Base-by-base conservation (phyloP, 83 land plant species). In the Picea abies region DNA sequence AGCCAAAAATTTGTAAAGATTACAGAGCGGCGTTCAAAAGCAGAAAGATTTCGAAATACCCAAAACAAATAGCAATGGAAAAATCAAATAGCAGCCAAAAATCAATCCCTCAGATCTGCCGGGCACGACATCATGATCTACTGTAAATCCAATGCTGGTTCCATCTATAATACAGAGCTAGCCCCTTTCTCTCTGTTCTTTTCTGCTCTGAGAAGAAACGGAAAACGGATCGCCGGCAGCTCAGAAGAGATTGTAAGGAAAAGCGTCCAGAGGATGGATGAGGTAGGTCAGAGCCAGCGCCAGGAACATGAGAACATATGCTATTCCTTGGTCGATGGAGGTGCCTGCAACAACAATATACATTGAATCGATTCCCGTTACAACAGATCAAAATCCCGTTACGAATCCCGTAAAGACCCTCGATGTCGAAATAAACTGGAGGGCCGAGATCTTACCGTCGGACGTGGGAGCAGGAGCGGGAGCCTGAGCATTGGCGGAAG, bases 251-350 rank as follows among this genome's bases (percentile, higher is more conserved):
- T 73, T 85, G 87, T 78, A 92, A 3, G 90, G 76, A 10, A 83
- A 91, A 3, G 90, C 88, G 35, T 86, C 91, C 5, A 93, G 39
- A 0, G 92, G 91, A 83, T 93, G 93, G 81, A 93, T 93, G 47
- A 93, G 89, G 75, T 93, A 93, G 0, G 95, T 93, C 44, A 93
- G 87, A 47, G 86, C 89, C 79, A 93, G 76, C 39, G 93, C 95
- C 76, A 89, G 88, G 25, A 93, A 83, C 95, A 93, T 89, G 60
- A 93, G 82, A 58, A 86, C 83, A 44, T 89, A 93, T 0, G 95
- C 92, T 47, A 91, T 85, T 19, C 92, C 93, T 73, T 89, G 93
- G 32, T 93, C 95, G 62, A 93, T 88, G 0, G 90, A 64, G 4
- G 90, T 86, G 4, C 95, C 93, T 91, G 86, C 35, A 76, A 37